These are phyloP conservation scores for Trametes meyenii DNA, from an alignment of 768 basidiomycete species.

Conservation along the genomic window DNA sequence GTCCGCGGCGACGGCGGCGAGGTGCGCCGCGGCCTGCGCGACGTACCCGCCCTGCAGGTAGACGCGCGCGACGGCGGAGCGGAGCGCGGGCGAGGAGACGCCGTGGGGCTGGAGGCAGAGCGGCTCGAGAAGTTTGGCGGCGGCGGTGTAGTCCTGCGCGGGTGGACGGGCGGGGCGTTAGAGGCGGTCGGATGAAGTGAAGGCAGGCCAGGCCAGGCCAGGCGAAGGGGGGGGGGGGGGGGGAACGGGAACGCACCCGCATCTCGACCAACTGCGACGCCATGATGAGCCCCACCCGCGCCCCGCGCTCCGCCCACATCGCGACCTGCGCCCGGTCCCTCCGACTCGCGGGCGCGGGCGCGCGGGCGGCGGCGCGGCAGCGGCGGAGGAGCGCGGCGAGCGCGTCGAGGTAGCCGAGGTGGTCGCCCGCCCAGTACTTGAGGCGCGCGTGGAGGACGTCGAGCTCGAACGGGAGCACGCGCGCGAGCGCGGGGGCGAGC, in stretches of 20 bases:
- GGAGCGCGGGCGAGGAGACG: slow-evolving; percentile 54
- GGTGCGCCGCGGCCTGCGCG: slow-evolving; percentile 57
- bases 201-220: background rate
- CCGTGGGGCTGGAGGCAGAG: slow-evolving; percentile 47
- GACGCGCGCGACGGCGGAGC: slow-evolving; percentile 71
- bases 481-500: slow-evolving; percentile 62
- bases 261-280: slow-evolving; percentile 85
- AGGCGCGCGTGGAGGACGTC: slow-evolving; percentile 72
- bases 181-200: background rate
- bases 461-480: slow-evolving; percentile 57
- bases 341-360: no score
- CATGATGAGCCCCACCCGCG: slow-evolving; percentile 74
- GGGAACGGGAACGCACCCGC: slow-evolving; percentile 53
- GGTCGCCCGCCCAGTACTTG: slow-evolving; percentile 82
- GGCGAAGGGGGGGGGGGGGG: background rate
- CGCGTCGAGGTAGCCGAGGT: slow-evolving; percentile 78
- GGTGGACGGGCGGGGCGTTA: background rate
- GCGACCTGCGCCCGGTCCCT: slow-evolving; percentile 26
- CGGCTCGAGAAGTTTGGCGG: slow-evolving; percentile 66
- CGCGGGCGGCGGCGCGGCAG: slow-evolving; percentile 52
- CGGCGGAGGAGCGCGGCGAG: slow-evolving; percentile 61
- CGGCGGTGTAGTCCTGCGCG: slow-evolving; percentile 67
- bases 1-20: slow-evolving; percentile 52
- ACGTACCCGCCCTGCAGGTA: slow-evolving; percentile 77
- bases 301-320: slow-evolving; percentile 86